Conservation (phyloP, 2,329 filamentous ascomycete genomes). For the Pseudopithomyces chartarum region DNA sequence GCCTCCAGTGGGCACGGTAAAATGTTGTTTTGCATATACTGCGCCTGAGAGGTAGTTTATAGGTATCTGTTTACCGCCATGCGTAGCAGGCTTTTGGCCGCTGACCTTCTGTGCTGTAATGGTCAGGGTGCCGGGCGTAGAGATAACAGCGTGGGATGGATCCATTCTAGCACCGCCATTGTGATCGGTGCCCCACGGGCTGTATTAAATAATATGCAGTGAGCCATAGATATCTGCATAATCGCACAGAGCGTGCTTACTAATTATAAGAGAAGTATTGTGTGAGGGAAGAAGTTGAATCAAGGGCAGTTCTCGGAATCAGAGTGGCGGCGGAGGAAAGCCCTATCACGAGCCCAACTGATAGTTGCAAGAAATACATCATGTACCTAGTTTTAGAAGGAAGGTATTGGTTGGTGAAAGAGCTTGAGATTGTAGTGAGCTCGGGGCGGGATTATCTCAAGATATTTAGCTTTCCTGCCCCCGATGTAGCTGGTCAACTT, state of each 20-base stretch:
- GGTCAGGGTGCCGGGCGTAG: slow-evolving; percentile 48
- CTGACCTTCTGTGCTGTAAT: slow-evolving; percentile 54
- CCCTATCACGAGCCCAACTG: neutral
- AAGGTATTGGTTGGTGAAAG: neutral
- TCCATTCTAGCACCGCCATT: slow-evolving; percentile 63
- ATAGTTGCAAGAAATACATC: neutral
- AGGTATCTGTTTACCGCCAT: slow-evolving; percentile 34
- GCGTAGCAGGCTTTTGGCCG: slow-evolving; percentile 44
- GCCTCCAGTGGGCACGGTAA: slow-evolving; percentile 46
- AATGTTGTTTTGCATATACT: slow-evolving; percentile 49
- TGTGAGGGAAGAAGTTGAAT: slow-evolving; percentile 36
- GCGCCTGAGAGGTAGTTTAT: slow-evolving; percentile 61
- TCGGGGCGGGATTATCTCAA: neutral
- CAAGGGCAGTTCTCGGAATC: slow-evolving; percentile 36
- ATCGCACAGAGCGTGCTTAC: no score
- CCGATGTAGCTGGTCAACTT: no score
- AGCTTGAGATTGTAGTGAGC: neutral
- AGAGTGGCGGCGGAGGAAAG: slow-evolving; percentile 23
- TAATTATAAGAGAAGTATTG: slow-evolving; percentile 59
- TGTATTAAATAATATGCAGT: no score
- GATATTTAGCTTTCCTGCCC: neutral
- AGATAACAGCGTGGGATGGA: slow-evolving; percentile 51
- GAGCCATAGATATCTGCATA: no score
- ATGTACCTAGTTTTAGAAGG: neutral
- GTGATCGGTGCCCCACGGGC: slow-evolving; percentile 62